Base-by-base conservation (phyloP, 495 filamentous ascomycete genomes). In the Glarea lozoyensis region DNA sequence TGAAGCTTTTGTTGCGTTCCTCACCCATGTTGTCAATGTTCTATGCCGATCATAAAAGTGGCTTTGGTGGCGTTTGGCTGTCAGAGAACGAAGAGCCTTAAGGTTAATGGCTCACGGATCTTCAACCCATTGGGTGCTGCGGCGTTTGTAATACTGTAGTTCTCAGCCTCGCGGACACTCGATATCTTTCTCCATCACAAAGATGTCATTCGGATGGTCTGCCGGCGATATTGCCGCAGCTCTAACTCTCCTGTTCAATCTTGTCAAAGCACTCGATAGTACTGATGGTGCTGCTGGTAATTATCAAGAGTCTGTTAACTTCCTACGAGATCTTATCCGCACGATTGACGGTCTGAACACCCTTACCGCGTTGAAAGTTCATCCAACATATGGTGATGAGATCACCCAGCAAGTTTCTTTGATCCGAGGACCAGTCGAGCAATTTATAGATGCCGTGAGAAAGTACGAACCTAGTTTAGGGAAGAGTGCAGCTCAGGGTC, bases 161-260 rank as follows among this genome's bases (percentile, higher is more conserved):
- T n/a, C n/a, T n/a, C n/a, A n/a, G n/a, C n/a, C n/a, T n/a, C n/a
- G n/a, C n/a, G n/a, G n/a, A n/a, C n/a, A n/a, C n/a, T n/a, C n/a
- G n/a, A n/a, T n/a, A n/a, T n/a, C n/a, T n/a, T n/a, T n/a, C n/a
- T n/a, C n/a, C n/a, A n/a, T n/a, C n/a, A n/a, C n/a, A n/a, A n/a
- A n/a, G 32, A 48, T 48, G 45, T 48, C 45, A 18, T 48, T 48
- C 15, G 45, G 45, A 2, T 48, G 45, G 45, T 48, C 45, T 2
- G 43, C 36, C 10, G 43, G 43, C 34, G 43, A 46, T 22, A 46
- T 46, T 24, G 36, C 24, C 7, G 12, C 25, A 1, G 25, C 37
- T 12, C 2, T 48, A 13, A 34, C 25, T 5, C 4, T 35, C 9
- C 25, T 48, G 9, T 12, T 17, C 30, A 33, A 25, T 16, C 20